Conservation (phyloP, 331 rosid genomes). For the Arachis monticola region DNA sequence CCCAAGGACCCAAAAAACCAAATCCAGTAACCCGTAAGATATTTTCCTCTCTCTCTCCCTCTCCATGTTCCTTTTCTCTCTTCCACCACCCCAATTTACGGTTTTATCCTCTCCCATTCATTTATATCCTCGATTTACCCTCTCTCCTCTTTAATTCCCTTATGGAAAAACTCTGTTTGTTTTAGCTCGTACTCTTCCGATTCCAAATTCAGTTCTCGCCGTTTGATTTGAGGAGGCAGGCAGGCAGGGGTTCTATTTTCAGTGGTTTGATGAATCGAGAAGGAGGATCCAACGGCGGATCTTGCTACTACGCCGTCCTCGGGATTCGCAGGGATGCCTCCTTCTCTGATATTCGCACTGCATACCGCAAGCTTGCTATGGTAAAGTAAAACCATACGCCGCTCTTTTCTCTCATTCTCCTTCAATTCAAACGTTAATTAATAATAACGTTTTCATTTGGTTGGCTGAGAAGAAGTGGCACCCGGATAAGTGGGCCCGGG, state of each 20-base stretch:
- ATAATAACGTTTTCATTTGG: not conserved
- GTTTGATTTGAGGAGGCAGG: not conserved
- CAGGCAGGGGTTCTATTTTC: not conserved
- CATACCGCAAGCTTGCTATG: conserved; percentile 92
- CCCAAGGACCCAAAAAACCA: not conserved
- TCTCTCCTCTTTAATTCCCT: not conserved
- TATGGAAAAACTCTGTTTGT: not conserved
- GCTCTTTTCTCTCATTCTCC: not conserved
- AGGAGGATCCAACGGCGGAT: conserved; percentile 77
- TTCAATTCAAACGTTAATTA: not conserved
- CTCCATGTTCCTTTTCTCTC: not conserved
- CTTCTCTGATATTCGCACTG: conserved; percentile 81
- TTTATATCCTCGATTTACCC: not conserved
- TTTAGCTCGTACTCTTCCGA: not conserved
- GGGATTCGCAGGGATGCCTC: conserved; percentile 88
- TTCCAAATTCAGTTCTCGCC: not conserved
- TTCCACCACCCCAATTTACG: not conserved
- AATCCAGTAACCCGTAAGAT: conserved; percentile 30
- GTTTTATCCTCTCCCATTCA: not conserved
- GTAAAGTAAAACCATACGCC: conserved; percentile 36
- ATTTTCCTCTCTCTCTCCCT: conserved; percentile 19
- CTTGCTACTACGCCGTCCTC: conserved; percentile 83
- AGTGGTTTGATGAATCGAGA: conserved; percentile 65
- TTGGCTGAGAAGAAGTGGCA: conserved; percentile 75
- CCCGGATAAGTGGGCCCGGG: conserved; percentile 77